A percentile compares a stretch with the other conserved stretches of the same genome.
phyloP scores from a whole-genome alignment of 2,329 filamentous ascomycete species.

The Diplodia scrobiculata region DNA sequence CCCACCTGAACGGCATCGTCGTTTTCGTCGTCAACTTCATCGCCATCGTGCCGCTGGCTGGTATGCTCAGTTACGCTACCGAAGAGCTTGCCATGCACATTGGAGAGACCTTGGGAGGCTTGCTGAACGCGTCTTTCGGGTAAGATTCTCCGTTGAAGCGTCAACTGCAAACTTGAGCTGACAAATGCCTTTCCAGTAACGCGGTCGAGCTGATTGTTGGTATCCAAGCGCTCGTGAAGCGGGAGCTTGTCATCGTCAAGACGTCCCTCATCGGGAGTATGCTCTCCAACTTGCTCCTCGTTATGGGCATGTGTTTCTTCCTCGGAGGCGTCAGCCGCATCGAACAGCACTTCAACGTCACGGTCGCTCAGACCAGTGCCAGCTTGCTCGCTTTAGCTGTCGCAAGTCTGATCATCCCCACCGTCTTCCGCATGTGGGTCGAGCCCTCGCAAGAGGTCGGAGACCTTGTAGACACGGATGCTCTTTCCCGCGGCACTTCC shows the following conservation, averaged over 20 bases:
- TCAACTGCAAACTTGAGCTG: slow-evolving; percentile 30
- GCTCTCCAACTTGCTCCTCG: slow-evolving; percentile 83
- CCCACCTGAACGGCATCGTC: slow-evolving; percentile 49
- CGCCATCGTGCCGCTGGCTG: slow-evolving; percentile 86
- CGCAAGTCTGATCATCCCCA: slow-evolving; percentile 82
- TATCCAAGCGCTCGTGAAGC: slow-evolving; percentile 74
- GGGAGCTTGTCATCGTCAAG: slow-evolving; percentile 81
- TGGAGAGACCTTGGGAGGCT: slow-evolving; percentile 82
- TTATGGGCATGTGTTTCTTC: slow-evolving; percentile 92
- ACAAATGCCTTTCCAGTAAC: slow-evolving; percentile 57
- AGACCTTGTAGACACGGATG: slow-evolving; percentile 9
- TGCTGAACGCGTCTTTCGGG: slow-evolving; percentile 90
- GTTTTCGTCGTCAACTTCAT: slow-evolving; percentile 91
- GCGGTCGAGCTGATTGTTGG: slow-evolving; percentile 88
- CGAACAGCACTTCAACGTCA: slow-evolving; percentile 89
- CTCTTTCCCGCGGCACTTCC: slow-evolving; percentile 67
- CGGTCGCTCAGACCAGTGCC: slow-evolving; percentile 85
- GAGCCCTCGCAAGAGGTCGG: slow-evolving; percentile 32
- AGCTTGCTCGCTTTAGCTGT: slow-evolving; percentile 78
- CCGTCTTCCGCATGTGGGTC: slow-evolving; percentile 70
- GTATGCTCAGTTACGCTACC: slow-evolving; percentile 82
- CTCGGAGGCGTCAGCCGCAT: slow-evolving; percentile 75
- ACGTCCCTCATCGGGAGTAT: slow-evolving; percentile 91
- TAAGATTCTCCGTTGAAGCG: slow-evolving; percentile 46
- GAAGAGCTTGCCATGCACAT: slow-evolving; percentile 79